These are phyloP conservation scores for Camellia oleifera DNA, from an alignment of 179 eudicot genomes.

Conservation along the genomic window DNA sequence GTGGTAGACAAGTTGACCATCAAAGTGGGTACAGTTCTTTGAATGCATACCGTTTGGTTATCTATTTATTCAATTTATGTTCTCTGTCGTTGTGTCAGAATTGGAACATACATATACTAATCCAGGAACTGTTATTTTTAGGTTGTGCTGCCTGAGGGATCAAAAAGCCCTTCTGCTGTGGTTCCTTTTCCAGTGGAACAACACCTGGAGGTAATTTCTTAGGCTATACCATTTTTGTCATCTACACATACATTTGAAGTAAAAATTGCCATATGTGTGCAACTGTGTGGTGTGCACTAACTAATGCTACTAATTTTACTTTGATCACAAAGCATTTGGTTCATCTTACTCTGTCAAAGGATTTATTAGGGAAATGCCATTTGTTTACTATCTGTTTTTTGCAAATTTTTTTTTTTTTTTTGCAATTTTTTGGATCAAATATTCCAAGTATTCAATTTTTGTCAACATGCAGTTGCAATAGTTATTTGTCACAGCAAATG, in stretches of 20 bases:
- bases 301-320: background rate
- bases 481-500: background rate
- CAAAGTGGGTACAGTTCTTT: constrained; percentile 46
- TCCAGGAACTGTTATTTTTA: constrained; percentile 21
- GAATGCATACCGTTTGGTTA: background rate
- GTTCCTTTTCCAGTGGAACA: constrained; percentile 75
- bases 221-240: background rate
- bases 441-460: background rate
- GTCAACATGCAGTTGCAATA: background rate
- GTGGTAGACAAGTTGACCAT: constrained; percentile 78
- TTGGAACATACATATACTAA: constrained; percentile 10
- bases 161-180: constrained; percentile 59
- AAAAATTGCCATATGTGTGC: no score
- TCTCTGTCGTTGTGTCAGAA: constrained; percentile 6
- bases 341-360: background rate
- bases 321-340: constrained; percentile 6
- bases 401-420: background rate
- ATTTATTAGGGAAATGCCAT: background rate
- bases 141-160: constrained; percentile 97
- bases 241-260: background rate
- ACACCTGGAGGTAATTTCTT: constrained; percentile 64
- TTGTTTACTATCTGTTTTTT: background rate
- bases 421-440: background rate
- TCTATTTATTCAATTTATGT: background rate
- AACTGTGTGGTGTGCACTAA: background rate